phyloP scores from a whole-genome alignment of 1,284 basidiomycete genomes.

The Marasmius sp. region DNA sequence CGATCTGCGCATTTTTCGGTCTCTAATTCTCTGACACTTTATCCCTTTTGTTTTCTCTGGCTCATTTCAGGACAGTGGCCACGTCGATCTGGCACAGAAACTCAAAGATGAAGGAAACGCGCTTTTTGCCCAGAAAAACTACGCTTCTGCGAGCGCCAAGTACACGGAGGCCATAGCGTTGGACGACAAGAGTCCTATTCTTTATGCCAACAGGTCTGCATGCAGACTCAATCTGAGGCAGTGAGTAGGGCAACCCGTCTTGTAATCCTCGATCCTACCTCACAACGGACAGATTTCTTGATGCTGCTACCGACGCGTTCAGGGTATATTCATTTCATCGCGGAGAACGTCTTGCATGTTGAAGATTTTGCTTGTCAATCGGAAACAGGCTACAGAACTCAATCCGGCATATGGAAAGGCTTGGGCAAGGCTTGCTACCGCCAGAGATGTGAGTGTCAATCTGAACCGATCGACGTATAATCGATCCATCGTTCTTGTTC shows the following conservation, averaged over 20 bases:
- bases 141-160: constrained; percentile 28
- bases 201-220: constrained; percentile 38
- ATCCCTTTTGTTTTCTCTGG: neutral
- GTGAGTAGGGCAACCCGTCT: neutral
- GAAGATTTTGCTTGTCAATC: neutral
- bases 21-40: neutral
- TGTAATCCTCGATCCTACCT: neutral
- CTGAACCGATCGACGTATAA: too few relatives aligned
- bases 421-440: constrained; percentile 1
- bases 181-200: constrained; percentile 29
- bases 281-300: neutral
- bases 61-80: neutral
- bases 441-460: constrained; percentile 3
- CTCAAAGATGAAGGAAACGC: constrained; percentile 38
- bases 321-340: neutral
- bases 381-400: constrained; percentile 1
- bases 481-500: too few relatives aligned
- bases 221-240: constrained; percentile 17
- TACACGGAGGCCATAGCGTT: constrained; percentile 33
- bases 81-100: neutral
- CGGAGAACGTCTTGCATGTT: too few relatives aligned
- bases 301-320: neutral
- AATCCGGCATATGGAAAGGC: constrained; percentile 2
- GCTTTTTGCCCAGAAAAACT: constrained; percentile 31
- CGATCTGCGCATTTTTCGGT: neutral